Conservation (phyloP, 352 stramenopile genomes). For the Globisporangium abappressorium region DNA sequence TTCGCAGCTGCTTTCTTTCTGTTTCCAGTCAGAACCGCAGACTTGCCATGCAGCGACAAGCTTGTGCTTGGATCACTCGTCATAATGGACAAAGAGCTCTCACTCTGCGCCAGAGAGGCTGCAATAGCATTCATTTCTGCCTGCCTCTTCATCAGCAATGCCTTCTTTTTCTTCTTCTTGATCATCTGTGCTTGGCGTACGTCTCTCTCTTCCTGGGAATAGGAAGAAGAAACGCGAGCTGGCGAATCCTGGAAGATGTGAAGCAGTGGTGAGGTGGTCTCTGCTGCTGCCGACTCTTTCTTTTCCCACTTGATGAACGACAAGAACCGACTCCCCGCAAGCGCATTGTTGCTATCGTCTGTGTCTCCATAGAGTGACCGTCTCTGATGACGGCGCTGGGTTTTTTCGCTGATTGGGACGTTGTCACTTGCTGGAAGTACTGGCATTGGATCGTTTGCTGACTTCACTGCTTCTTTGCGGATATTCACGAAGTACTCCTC, state of each 20-base stretch:
- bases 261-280: neutral
- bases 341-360: neutral
- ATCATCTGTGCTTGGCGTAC: neutral
- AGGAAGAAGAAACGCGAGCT: neutral
- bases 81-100: neutral
- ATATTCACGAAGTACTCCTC: conserved; percentile 4
- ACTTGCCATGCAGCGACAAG: conserved; percentile 3
- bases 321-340: conserved; percentile 14
- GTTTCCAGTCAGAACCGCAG: neutral
- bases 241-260: conserved; percentile 11
- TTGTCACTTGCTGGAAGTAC: neutral
- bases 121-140: neutral
- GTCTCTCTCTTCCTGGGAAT: conserved; percentile 11
- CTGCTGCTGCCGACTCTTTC: neutral
- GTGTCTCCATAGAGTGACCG: neutral
- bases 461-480: neutral
- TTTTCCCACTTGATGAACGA: conserved; percentile 22
- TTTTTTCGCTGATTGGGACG: neutral
- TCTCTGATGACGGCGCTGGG: neutral
- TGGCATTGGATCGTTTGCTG: neutral
- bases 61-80: neutral
- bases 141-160: neutral
- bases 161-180: neutral
- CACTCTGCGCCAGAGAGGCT: neutral
- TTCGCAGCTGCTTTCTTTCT: neutral